Percentiles rank a stretch among this genome's conserved stretches.
These are phyloP conservation scores for Macrophomina tecta DNA, from an alignment of 2,329 filamentous ascomycete genomes.

Conservation along the genomic window DNA sequence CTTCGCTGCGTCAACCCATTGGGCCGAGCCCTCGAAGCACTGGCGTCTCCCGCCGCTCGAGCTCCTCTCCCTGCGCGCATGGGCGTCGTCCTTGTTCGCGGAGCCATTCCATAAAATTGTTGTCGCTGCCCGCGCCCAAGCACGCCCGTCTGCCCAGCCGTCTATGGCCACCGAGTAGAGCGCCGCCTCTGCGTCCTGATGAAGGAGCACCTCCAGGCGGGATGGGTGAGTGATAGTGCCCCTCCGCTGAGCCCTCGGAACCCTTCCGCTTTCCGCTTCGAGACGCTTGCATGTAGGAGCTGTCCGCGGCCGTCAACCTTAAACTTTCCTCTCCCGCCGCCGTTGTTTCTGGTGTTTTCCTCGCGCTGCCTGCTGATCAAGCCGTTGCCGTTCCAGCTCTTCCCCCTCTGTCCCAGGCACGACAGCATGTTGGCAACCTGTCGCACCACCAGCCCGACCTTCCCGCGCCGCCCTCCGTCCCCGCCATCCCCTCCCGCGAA, in stretches of 20 bases:
- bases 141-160: conserved; percentile 31
- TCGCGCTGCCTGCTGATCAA: conserved; percentile 39
- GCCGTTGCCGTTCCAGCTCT: conserved; percentile 40
- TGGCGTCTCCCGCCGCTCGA: conserved; percentile 24
- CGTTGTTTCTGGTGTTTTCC: conserved; percentile 28
- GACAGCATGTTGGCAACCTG: conserved; percentile 43
- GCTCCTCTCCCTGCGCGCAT: conserved; percentile 27
- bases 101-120: conserved; percentile 24
- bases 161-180: conserved; percentile 33
- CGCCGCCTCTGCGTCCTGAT: conserved; percentile 34
- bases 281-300: conserved; percentile 29
- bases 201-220: conserved; percentile 42
- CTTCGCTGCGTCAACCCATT: conserved; percentile 24
- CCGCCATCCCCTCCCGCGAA: conserved; percentile 46
- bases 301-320: conserved; percentile 1
- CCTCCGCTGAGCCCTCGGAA: conserved; percentile 2
- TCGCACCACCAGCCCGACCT: conserved; percentile 44
- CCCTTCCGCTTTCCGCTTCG: conserved; percentile 25
- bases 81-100: conserved; percentile 21
- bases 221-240: conserved; percentile 43
- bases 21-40: conserved; percentile 23
- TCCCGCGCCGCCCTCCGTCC: conserved; percentile 32
- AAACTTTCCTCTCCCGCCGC: neutral
- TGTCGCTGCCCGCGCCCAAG: conserved; percentile 28
- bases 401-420: conserved; percentile 47